A percentile compares a stretch with the other conserved stretches of the same genome.
These are phyloP conservation scores for Pichia sp. DNA, from an alignment of 1,139 yeast species.

Conservation along the genomic window DNA sequence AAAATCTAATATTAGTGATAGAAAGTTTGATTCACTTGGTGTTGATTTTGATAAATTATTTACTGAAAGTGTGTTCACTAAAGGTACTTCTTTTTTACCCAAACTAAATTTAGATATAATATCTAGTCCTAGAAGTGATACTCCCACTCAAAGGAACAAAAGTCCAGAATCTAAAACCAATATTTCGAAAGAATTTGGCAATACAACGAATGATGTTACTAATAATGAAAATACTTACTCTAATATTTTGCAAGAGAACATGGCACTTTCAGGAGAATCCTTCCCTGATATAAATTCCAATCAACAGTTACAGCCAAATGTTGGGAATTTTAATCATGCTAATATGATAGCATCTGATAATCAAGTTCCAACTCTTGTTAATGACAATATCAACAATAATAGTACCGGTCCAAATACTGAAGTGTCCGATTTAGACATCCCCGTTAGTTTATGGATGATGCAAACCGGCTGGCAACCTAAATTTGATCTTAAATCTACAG, in stretches of 20 bases:
- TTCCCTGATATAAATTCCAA: no score
- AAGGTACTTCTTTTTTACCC: conserved; percentile 29
- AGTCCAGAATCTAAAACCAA: neutral
- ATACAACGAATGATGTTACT: neutral
- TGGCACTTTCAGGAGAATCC: no score
- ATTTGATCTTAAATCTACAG: conserved; percentile 11
- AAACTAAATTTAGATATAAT: conserved; percentile 17
- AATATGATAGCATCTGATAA: no score
- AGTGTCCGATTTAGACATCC: conserved; percentile 2
- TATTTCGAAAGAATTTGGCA: neutral
- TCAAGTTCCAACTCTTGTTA: no score
- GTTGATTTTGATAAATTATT: conserved; percentile 22
- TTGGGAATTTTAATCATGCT: neutral
- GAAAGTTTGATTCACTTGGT: conserved; percentile 17
- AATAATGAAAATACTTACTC: neutral
- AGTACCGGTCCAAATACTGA: neutral
- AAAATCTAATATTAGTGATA: conserved; percentile 8
- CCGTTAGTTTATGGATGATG: conserved; percentile 23
- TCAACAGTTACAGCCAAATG: no score
- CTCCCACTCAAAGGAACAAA: no score
- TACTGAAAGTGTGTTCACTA: conserved; percentile 33
- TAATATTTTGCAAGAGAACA: no score
- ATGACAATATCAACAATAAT: neutral
- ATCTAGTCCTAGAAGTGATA: neutral
- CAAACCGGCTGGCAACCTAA: conserved; percentile 24